Percentiles rank a stretch among this genome's conserved stretches.
phyloP scores from a whole-genome alignment of 768 basidiomycete genomes.

The Suillus placidus region DNA sequence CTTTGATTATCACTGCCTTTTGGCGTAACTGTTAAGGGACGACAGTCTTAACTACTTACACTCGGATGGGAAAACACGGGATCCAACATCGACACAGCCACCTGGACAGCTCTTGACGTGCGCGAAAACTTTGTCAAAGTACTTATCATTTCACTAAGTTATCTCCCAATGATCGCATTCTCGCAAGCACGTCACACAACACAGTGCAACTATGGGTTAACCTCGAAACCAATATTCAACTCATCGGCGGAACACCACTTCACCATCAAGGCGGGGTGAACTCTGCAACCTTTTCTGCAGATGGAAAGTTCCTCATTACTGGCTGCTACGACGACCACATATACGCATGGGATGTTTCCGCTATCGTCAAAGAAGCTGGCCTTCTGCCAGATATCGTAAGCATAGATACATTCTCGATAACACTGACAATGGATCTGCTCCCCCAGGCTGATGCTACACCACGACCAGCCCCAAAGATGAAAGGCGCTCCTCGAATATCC shows the following conservation, averaged over 20 bases:
- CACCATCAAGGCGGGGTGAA: background rate
- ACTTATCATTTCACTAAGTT: background rate
- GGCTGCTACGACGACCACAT: fast-evolving
- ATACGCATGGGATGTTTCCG: background rate
- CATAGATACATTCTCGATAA: background rate
- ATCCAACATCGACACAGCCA: background rate
- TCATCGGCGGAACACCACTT: background rate
- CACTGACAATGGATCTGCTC: background rate
- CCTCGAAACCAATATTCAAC: background rate
- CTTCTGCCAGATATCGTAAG: background rate
- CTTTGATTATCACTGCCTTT: no score
- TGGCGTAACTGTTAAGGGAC: no score
- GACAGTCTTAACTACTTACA: no score
- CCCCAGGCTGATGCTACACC: background rate
- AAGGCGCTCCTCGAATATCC: background rate
- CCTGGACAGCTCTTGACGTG: background rate
- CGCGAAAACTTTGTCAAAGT: no score
- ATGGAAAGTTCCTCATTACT: background rate
- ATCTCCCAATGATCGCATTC: background rate
- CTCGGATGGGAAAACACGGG: no score
- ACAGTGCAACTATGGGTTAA: background rate
- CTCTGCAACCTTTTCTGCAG: background rate
- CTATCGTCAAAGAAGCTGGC: background rate
- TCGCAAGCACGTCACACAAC: background rate
- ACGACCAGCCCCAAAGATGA: background rate